phyloP scores from a whole-genome alignment of 2,329 filamentous ascomycete species.

The Monilinia fructigena region DNA sequence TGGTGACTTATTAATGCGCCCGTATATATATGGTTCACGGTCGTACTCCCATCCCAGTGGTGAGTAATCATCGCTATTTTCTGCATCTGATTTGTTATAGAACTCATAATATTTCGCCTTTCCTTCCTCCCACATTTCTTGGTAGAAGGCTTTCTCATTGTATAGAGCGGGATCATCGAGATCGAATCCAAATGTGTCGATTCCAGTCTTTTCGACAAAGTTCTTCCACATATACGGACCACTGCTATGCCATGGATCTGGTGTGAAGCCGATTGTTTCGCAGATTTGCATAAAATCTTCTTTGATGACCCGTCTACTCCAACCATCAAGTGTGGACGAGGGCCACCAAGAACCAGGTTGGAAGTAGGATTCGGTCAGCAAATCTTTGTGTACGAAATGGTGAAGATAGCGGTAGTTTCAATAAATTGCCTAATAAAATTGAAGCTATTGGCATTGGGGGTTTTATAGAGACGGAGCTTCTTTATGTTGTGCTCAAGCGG shows the following conservation, averaged over 20 bases:
- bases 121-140: constrained; percentile 1
- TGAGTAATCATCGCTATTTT: neutral
- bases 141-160: constrained; percentile 7
- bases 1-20: too few relatives aligned
- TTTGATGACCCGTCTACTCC: neutral
- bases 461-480: neutral
- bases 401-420: neutral
- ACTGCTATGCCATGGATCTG: constrained; percentile 9
- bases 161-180: constrained; percentile 8
- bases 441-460: neutral
- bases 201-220: constrained; percentile 9
- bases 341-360: neutral
- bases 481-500: neutral
- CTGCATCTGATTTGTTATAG: neutral
- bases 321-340: constrained; percentile 12
- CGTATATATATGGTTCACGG: neutral
- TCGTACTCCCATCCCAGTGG: constrained; percentile 1
- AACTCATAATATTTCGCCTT: neutral
- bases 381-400: neutral
- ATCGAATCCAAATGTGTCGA: constrained; percentile 7
- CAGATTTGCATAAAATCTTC: neutral
- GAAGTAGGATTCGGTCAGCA: neutral
- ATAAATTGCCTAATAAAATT: neutral
- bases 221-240: constrained; percentile 17
- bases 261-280: neutral